Conservation (phyloP, 2,329 filamentous ascomycete genomes). For the Talaromyces sp. region DNA sequence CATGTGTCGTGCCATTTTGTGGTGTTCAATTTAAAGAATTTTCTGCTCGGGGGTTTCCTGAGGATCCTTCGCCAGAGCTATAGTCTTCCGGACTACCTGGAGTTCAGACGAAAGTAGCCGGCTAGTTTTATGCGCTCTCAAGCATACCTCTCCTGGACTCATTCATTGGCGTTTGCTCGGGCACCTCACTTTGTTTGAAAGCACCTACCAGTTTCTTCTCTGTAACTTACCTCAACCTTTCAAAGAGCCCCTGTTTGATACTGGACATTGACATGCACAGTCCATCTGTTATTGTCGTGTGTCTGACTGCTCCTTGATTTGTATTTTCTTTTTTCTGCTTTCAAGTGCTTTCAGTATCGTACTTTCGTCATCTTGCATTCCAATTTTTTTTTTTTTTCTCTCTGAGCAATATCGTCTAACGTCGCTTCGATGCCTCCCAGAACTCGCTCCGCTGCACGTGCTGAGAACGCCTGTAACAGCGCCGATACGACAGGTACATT, state of each 20-base stretch:
- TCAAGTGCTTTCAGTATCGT: background rate
- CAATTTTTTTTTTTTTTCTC: background rate
- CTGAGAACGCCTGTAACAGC: conserved; percentile 33
- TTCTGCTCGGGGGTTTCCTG: background rate
- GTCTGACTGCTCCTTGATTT: background rate
- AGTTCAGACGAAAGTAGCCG: background rate
- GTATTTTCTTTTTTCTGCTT: background rate
- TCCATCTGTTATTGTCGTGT: background rate
- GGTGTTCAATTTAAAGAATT: background rate
- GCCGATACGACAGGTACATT: conserved; percentile 35
- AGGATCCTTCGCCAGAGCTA: background rate
- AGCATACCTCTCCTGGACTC: conserved; percentile 2
- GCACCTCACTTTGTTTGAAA: conserved; percentile 10
- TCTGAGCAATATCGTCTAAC: conserved; percentile 24
- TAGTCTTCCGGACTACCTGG: background rate
- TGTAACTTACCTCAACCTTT: background rate
- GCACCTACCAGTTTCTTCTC: background rate
- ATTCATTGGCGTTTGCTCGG: conserved; percentile 1
- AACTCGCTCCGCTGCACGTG: conserved; percentile 91
- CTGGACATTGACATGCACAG: background rate
- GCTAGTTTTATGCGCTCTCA: conserved; percentile 1
- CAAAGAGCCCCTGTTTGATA: background rate
- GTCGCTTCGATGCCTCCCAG: conserved; percentile 85
- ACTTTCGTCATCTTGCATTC: background rate
- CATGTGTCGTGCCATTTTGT: background rate